Evolutionary conservation across 108 stramenopile genomes (phyloP), one percentile per base, ranked within the genome.

Genomic region (Stephanodiscus triporus): DNA sequence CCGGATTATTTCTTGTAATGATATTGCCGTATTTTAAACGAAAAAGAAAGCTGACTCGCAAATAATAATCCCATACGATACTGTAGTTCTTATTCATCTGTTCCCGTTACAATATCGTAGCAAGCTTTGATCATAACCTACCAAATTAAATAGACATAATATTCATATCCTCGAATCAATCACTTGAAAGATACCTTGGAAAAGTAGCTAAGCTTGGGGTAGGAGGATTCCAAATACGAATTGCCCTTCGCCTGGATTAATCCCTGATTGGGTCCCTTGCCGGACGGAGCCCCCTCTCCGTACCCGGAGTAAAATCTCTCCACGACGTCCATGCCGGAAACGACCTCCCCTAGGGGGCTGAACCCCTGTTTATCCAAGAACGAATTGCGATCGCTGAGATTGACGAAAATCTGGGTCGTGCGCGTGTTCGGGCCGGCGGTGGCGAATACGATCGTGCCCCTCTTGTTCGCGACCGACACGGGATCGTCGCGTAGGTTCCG

Each of bases 301-400:
- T 98, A 98, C 9, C 91, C 97, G 16, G 86, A 63, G 75, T 93
- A 97, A 23, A 97, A 80, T 57, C 74, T 40, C 48, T 96, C 94
- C 0, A 95, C 93, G 9, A 95, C 75, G 42, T 97, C 93, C 94
- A 97, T 94, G 6, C 96, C 96, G 61, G 87, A 84, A n/a, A 95
- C 86, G 22, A 98, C 89, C 61, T 91, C 75, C 30, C 91, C 97
- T 57, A 98, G 85, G 17, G 97, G 97, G 30, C 91, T 75, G 78
- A 98, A 98, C 24, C 97, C 97, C 65, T 92, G 93, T 72, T 86
- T 89, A 86, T 98, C 96, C 62, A 98, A 79, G 60, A 95, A 96
- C 29, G 68, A 76, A 78, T 96, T 98, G 59, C 87, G 67, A 49
- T 83, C 73, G 34, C 53, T 65, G 50, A 70, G 77, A 51, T 91